Evolutionary conservation across 352 stramenopile species (phyloP), one percentile per base, ranked within the genome.

Genomic region (Aphanomyces cochlioides): DNA sequence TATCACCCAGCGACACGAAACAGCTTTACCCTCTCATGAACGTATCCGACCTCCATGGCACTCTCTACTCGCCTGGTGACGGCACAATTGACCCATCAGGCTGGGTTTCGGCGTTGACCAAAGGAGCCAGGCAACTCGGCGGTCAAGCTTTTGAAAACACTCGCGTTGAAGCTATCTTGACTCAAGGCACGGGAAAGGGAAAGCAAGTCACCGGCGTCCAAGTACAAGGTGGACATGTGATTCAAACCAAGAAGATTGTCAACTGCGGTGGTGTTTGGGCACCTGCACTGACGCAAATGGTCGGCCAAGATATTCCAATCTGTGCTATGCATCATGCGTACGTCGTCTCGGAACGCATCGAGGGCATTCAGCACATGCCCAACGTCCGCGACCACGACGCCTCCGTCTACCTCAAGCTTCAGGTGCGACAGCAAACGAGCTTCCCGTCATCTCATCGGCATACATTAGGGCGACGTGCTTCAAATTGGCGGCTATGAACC

Each of bases 301-400:
- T 77, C 21, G 68, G 53, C 38, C 21, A 59, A 2, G 50, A 63
- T 36, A 72, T 76, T 13, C 72, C 72, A 36, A 66, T 76, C 6
- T 67, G 73, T n/a, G 72, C 72, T 40, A 76, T 76, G 72, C 73
- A 76, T 39, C 72, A 76, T 45, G 72, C 72, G 13, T 74, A 71
- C 28, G 72, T 76, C 19, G 72, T 76, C 8, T 72, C 72, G 13
- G 72, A 76, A 56, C 34, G 43, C 47, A 76, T 76, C 56, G 17
- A 50, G 12, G 72, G 67, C 39, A 74, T 76, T 53, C 72, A 76
- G 36, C 36, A 43, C 40, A 67, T 76, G 57, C 72, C 72, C 28
- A 76, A 76, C 60, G 67, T 76, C 1, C 72, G 72, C 39, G 72
- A 76, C 64, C 72, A 76, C 64, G 72, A 76, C 41, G 59, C 73